Percentiles rank a stretch among this genome's conserved stretches.
These are phyloP conservation scores for Pseudogymnoascus sp. DNA, from an alignment of 2,329 filamentous ascomycete genomes.

Conservation along the genomic window DNA sequence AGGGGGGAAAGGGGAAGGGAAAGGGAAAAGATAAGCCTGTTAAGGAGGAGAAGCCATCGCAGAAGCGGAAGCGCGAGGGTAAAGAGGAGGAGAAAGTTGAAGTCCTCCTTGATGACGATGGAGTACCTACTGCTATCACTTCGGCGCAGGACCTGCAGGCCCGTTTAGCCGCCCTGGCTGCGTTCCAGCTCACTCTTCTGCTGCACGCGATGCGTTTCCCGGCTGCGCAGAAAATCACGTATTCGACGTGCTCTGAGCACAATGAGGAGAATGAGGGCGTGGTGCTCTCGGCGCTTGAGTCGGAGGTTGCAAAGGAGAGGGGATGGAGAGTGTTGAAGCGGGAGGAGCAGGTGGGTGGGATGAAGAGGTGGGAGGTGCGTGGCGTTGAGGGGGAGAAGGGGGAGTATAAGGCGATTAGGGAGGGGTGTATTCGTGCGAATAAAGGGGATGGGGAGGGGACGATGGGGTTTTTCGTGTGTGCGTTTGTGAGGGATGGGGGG, in stretches of 20 bases:
- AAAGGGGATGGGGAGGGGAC: conserved; percentile 75
- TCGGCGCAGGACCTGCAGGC: conserved; percentile 51
- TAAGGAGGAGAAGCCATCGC: conserved; percentile 18
- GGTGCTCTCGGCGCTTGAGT: conserved; percentile 63
- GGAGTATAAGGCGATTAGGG: conserved; percentile 33
- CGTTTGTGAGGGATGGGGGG: conserved; percentile 53
- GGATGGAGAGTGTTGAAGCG: conserved; percentile 75
- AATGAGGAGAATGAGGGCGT: conserved; percentile 83
- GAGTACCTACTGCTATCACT: conserved; percentile 42
- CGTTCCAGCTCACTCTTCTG: conserved; percentile 75
- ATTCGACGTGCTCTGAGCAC: conserved; percentile 90
- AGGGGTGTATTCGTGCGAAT: conserved; percentile 74
- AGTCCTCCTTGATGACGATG: conserved; percentile 49
- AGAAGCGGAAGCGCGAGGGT: conserved; percentile 24
- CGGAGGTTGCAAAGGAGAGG: conserved; percentile 53
- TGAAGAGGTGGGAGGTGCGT: conserved; percentile 67
- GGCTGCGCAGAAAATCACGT: conserved; percentile 67
- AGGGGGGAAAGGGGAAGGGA: conserved; percentile 15
- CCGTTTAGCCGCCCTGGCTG: conserved; percentile 65
- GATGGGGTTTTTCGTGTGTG: conserved; percentile 95
- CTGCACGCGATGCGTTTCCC: conserved; percentile 81
- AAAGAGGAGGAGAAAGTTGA: conserved; percentile 21
- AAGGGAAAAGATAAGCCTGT: conserved; percentile 15
- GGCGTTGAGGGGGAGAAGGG: conserved; percentile 35
- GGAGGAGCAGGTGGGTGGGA: conserved; percentile 65